Conservation (phyloP, 331 rosid genomes). For the Stylosanthes scabra region DNA sequence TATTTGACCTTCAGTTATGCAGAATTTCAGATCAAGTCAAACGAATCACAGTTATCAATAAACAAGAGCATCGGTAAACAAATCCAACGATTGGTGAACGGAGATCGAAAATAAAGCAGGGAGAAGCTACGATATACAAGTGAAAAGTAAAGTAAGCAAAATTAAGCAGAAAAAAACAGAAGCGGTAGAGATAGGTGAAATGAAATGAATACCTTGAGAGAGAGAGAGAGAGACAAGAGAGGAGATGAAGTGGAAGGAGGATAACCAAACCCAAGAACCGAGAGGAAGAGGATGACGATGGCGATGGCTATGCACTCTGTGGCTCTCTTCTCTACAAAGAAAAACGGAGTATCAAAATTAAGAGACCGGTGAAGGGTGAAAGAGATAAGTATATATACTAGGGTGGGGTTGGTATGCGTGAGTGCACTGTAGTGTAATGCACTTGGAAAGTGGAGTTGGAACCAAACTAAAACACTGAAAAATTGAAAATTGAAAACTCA, state of each 20-base stretch:
- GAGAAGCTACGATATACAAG: not conserved
- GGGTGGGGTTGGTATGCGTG: constrained; percentile 5
- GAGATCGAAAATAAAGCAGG: not conserved
- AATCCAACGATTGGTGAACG: constrained; percentile 10
- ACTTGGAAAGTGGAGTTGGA: constrained; percentile 4
- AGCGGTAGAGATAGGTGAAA: not conserved
- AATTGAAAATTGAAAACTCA: no score
- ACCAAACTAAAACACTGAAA: no score
- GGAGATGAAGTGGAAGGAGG: constrained; percentile 17
- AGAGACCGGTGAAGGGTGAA: not conserved
- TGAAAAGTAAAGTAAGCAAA: not conserved
- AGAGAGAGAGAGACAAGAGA: not conserved
- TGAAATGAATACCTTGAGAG: constrained; percentile 6
- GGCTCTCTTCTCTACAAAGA: not conserved
- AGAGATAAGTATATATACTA: constrained; percentile 31
- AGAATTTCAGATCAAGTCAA: constrained; percentile 24
- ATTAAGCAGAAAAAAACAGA: not conserved
- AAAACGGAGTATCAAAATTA: not conserved
- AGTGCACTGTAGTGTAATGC: not conserved
- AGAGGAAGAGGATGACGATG: constrained; percentile 11
- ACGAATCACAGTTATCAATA: not conserved
- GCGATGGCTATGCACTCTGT: not conserved
- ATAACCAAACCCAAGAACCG: constrained; percentile 8
- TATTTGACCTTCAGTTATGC: not conserved
- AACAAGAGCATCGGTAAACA: not conserved